phyloP scores from a whole-genome alignment of 306 rosid species.

The Potentilla sterilis region DNA sequence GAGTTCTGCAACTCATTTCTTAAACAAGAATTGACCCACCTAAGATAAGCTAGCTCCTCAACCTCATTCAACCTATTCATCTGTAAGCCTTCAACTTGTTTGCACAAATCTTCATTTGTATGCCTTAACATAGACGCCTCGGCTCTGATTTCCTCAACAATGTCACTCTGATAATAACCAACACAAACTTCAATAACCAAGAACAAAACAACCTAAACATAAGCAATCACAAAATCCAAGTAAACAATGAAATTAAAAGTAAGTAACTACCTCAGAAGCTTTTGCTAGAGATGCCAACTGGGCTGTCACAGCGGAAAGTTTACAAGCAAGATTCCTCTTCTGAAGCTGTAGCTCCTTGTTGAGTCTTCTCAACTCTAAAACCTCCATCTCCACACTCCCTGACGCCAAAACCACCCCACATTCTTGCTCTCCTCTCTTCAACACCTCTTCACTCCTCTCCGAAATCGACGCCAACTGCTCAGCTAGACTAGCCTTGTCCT shows the following conservation, averaged over 20 bases:
- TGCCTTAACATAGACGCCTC: constrained; percentile 80
- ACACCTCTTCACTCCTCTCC: constrained; percentile 42
- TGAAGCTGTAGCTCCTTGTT: constrained; percentile 93
- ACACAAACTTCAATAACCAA: constrained; percentile 4
- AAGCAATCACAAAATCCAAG: neutral
- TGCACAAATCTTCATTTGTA: constrained; percentile 84
- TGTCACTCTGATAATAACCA: constrained; percentile 55
- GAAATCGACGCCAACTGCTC: constrained; percentile 47
- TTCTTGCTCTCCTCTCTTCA: constrained; percentile 36
- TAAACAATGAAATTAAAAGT: neutral
- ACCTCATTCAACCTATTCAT: constrained; percentile 90
- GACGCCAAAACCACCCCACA: constrained; percentile 12
- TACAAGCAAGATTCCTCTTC: constrained; percentile 79
- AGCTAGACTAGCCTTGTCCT: constrained; percentile 50
- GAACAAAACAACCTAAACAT: neutral
- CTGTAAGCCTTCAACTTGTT: constrained; percentile 95
- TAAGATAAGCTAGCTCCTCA: constrained; percentile 94
- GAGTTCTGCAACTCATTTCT: constrained; percentile 75
- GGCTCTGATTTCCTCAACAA: constrained; percentile 75
- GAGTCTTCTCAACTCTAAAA: constrained; percentile 80
- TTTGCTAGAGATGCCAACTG: constrained; percentile 55
- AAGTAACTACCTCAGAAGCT: constrained; percentile 59
- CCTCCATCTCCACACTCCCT: constrained; percentile 67
- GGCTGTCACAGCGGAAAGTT: constrained; percentile 62
- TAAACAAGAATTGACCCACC: constrained; percentile 96